Percentiles rank a stretch among this genome's conserved stretches.
Evolutionary conservation across 2,329 filamentous ascomycete species (phyloP).

Genomic region (Ophioceras dolichostomum): DNA sequence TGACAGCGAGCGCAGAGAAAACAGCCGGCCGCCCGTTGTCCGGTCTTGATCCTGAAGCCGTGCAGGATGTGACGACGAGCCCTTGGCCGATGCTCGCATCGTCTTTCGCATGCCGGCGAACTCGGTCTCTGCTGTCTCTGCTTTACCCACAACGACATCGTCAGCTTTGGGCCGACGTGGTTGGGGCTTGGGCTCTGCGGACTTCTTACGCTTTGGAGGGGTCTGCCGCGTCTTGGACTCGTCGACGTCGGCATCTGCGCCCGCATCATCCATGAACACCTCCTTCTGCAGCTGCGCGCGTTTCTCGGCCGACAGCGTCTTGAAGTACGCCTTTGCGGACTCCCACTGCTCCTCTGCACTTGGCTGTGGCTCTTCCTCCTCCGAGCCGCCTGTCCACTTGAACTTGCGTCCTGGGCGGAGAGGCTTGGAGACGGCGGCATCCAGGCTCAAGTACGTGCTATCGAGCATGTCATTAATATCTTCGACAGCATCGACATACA

Average conservation of each 20-base stretch:
- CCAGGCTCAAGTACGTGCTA: too few relatives aligned
- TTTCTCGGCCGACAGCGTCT: slow-evolving; percentile 48
- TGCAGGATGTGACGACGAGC: too few relatives aligned
- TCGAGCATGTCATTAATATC: too few relatives aligned
- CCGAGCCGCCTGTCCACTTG: too few relatives aligned
- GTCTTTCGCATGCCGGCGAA: slow-evolving; percentile 65
- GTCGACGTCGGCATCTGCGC: slow-evolving; percentile 30
- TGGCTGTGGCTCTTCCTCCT: too few relatives aligned
- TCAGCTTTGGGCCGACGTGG: slow-evolving; percentile 1
- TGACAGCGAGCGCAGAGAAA: slow-evolving; percentile 60
- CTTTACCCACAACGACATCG: too few relatives aligned
- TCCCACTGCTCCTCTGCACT: slow-evolving; percentile 36
- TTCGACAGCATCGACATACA: too few relatives aligned
- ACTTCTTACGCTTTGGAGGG: slow-evolving; percentile 27
- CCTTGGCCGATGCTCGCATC: slow-evolving; percentile 57
- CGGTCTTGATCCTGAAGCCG: slow-evolving; percentile 7
- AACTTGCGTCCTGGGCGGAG: too few relatives aligned
- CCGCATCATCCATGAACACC: slow-evolving; percentile 40
- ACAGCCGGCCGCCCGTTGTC: slow-evolving; percentile 23
- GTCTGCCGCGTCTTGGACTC: slow-evolving; percentile 24
- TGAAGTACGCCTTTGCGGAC: slow-evolving; percentile 58
- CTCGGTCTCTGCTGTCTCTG: too few relatives aligned
- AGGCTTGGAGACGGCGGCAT: too few relatives aligned
- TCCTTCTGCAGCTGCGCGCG: slow-evolving; percentile 49
- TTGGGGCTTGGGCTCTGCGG: slow-evolving; percentile 15